Evolutionary conservation across 1,139 yeast species (phyloP), one percentile per base, ranked within the genome.

Genomic region (Saccharomyces hybrid): DNA sequence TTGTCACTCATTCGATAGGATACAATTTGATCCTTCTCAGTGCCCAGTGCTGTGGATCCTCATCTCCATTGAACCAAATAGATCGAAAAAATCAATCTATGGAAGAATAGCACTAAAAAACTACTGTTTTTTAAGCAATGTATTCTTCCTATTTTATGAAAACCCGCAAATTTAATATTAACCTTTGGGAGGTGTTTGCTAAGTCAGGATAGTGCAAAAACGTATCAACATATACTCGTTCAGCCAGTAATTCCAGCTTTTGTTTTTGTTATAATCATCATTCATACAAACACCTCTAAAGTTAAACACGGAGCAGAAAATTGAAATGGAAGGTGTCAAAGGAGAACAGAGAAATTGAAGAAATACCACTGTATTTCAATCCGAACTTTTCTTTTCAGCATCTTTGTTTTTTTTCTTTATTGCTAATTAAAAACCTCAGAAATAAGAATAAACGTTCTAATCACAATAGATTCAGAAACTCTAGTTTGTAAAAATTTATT

Each of bases 171-270:
- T n/a, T 5, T 31, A 26, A 11, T 29, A 7, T 19, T 19, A 27
- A 5, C 25, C n/a, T 19, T 29, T 46, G 26, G 6, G 53, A 28
- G 44, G 23, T 50, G 52, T 57, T 50, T 49, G 51, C 51, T 50
- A 57, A 60, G 59, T 70, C 74, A 72, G 84, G 82, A 80, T 87
- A 41, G 52, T 32, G 93, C 88, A 87, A 87, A 87, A 86, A 84
- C 83, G 80, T 88, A 78, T 89, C 95, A 85, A 88, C 71, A 89
- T 90, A 78, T 74, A 73, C 76, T 77, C 79, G 73, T 83, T 89
- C 97, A 86, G 97, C 87, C 88, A 88, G 93, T 91, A 91, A 91
- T 91, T 91, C 97, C 98, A 90, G 97, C 96, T 84, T 86, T 81
- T 77, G 86, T 87, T 88, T 86, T 86, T 82, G 86, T 76, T 75